phyloP scores from a whole-genome alignment of 1,139 yeast species.

The Pichia sp. region DNA sequence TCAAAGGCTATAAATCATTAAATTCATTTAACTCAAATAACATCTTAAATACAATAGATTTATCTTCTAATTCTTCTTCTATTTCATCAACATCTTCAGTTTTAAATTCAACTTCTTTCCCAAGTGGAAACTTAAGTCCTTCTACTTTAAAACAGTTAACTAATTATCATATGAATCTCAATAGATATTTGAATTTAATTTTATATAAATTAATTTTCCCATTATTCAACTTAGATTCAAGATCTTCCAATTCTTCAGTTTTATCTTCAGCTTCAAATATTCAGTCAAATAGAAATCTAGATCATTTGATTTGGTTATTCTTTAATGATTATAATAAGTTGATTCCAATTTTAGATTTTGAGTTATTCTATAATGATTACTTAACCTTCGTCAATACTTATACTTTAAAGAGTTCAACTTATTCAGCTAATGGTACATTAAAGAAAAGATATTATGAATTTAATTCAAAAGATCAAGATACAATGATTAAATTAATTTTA shows the following conservation, averaged over 20 bases:
- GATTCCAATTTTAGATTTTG: conserved; percentile 58
- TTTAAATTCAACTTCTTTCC: not conserved
- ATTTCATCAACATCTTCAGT: not conserved
- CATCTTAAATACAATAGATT: not conserved
- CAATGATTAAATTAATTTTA: conserved; percentile 38
- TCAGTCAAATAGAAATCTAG: conserved; percentile 36
- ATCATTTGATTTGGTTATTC: conserved; percentile 46
- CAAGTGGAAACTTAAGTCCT: conserved; percentile 3
- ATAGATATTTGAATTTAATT: conserved; percentile 30
- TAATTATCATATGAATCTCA: conserved; percentile 32
- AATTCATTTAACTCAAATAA: not conserved
- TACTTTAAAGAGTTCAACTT: conserved; percentile 46
- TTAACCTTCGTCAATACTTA: conserved; percentile 54
- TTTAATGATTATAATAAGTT: conserved; percentile 53
- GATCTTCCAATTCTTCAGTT: not conserved
- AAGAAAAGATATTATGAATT: conserved; percentile 40
- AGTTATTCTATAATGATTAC: conserved; percentile 50
- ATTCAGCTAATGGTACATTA: conserved; percentile 29
- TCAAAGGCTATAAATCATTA: conserved; percentile 26
- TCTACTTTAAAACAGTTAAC: conserved; percentile 16
- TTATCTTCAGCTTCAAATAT: not conserved
- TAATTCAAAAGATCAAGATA: conserved; percentile 44
- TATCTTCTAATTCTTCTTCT: conserved; percentile 1
- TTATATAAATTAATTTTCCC: conserved; percentile 30
- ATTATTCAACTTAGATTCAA: conserved; percentile 17